These are phyloP conservation scores for Micractinium conductrix DNA, from an alignment of 139 green algal species.

Conservation along the genomic window DNA sequence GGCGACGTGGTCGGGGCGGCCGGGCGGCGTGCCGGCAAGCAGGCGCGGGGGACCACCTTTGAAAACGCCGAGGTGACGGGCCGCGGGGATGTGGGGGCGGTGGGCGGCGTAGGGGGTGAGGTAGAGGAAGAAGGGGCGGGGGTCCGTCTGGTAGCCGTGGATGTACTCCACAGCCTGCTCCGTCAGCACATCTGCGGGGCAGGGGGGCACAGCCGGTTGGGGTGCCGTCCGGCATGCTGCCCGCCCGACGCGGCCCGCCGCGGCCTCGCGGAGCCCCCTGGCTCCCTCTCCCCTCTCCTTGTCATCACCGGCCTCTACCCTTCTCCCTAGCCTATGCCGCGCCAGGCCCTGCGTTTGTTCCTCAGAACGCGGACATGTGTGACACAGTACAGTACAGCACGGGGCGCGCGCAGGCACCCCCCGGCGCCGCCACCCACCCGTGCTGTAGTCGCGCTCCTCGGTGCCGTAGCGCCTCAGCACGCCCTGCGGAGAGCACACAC, in stretches of 20 bases:
- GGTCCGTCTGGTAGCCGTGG: not conserved
- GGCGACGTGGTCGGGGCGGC: not conserved
- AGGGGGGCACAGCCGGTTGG: too few species aligned
- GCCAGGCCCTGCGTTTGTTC: too few species aligned
- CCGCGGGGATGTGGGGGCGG: slow-evolving; percentile 13
- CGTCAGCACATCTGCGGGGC: slow-evolving; percentile 3
- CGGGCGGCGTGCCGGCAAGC: not conserved
- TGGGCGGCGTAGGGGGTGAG: not conserved
- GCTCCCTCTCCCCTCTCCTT: too few species aligned
- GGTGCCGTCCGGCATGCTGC: too few species aligned
- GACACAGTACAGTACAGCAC: too few species aligned
- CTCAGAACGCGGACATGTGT: too few species aligned
- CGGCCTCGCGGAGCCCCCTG: too few species aligned
- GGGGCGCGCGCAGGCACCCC: too few species aligned
- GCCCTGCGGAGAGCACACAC: not conserved
- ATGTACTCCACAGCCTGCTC: not conserved
- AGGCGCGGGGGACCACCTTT: not conserved
- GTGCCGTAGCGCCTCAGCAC: not conserved
- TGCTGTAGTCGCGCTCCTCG: not conserved
- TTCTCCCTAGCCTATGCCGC: too few species aligned
- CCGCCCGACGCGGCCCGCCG: too few species aligned
- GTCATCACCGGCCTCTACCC: too few species aligned
- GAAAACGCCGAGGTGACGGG: not conserved
- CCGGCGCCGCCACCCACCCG: not conserved
- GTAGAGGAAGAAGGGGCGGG: slow-evolving; percentile 21